Conservation (phyloP, 179 eudicot genomes). For the Carnegiea gigantea region DNA sequence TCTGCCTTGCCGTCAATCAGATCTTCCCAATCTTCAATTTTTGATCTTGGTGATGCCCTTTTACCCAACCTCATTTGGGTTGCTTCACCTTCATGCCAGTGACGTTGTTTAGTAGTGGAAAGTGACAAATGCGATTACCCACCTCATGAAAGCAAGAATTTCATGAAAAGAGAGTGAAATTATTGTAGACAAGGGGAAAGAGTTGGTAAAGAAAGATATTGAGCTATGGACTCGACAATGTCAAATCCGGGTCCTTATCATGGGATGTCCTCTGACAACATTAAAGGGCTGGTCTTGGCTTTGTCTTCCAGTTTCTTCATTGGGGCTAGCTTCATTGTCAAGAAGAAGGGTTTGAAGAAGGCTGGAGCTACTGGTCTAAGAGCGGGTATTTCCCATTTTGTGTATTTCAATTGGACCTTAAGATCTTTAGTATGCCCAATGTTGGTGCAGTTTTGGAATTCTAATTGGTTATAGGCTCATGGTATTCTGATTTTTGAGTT, state of each 20-base stretch:
- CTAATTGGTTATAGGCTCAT: neutral
- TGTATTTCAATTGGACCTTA: neutral
- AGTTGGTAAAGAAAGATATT: neutral
- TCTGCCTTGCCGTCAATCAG: neutral
- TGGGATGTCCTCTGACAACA: conserved; percentile 54
- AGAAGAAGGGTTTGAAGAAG: conserved; percentile 48
- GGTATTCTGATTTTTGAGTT: too few species aligned
- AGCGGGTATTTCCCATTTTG: conserved; percentile 29
- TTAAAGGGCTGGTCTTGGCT: conserved; percentile 48
- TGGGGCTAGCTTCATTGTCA: conserved; percentile 52
- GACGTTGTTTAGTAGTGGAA: neutral
- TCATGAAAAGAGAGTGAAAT: neutral
- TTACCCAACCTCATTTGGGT: neutral
- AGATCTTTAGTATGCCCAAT: neutral
- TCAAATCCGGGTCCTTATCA: conserved; percentile 20
- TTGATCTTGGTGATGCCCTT: neutral
- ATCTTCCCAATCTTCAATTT: neutral
- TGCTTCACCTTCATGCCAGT: too few species aligned
- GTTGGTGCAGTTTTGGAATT: neutral
- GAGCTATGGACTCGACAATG: conserved; percentile 31
- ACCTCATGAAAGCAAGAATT: neutral
- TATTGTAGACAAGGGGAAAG: neutral
- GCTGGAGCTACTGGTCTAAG: conserved; percentile 47
- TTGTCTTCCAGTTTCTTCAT: conserved; percentile 49
- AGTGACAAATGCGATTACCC: conserved; percentile 3